Percentiles rank a stretch among this genome's conserved stretches.
Conservation (phyloP, 768 basidiomycete species). For the Kwoniella bestiolae region DNA sequence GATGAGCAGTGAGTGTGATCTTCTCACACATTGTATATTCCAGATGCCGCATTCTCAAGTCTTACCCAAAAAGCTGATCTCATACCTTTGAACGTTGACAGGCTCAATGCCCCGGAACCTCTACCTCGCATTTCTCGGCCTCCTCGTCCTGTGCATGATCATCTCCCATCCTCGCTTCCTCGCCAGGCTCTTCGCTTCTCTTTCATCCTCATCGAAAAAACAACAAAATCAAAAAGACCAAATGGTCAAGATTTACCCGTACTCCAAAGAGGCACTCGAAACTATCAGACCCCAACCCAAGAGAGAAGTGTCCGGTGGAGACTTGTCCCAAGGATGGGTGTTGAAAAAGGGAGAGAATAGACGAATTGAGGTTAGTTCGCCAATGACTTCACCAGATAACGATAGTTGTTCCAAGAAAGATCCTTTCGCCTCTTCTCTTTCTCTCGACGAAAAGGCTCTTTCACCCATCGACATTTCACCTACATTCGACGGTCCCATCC, state of each 20-base stretch:
- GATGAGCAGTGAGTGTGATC: constrained; percentile 41
- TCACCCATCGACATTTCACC: not conserved
- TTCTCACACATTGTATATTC: no score
- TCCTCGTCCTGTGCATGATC: constrained; percentile 44
- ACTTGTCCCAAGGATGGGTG: constrained; percentile 25
- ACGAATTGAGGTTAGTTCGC: constrained; percentile 2
- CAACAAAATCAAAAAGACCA: not conserved
- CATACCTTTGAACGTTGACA: constrained; percentile 11
- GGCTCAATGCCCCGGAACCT: constrained; percentile 39
- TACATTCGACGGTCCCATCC: not conserved
- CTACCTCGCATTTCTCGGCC: constrained; percentile 34
- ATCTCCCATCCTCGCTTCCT: constrained; percentile 48
- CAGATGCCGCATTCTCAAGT: no score
- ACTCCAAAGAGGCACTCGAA: constrained; percentile 3
- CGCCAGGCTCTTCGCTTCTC: constrained; percentile 50
- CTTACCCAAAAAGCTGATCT: not conserved
- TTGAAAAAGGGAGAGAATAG: constrained; percentile 8
- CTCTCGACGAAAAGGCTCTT: constrained; percentile 9
- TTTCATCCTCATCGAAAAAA: not conserved
- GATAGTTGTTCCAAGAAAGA: constrained; percentile 16
- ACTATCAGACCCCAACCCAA: not conserved
- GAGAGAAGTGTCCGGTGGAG: constrained; percentile 25
- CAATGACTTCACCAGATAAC: not conserved
- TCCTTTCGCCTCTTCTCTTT: constrained; percentile 20
- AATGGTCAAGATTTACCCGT: not conserved